Conservation (phyloP, 495 filamentous ascomycete genomes). For the Aspergillus biplanus region DNA sequence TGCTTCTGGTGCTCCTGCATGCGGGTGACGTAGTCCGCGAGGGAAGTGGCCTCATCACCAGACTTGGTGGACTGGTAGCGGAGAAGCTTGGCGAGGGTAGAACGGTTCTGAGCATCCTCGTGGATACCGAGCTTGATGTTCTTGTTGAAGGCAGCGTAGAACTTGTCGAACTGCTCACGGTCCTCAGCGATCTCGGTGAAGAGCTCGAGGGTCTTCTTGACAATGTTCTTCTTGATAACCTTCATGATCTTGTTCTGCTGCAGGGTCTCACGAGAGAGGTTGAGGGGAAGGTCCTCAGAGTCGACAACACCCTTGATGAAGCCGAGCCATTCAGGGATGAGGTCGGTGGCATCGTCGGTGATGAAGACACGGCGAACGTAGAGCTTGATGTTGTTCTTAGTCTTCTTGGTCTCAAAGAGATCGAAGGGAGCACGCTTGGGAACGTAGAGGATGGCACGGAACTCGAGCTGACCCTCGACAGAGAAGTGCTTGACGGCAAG, state of each 20-base stretch:
- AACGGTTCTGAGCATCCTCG: constrained; percentile 98
- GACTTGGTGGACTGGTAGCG: constrained; percentile 99
- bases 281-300: constrained; percentile 98
- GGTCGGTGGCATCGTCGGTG: constrained; percentile 97
- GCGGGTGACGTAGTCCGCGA: constrained; percentile 94
- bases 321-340: constrained; percentile 98
- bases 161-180: constrained; percentile 99
- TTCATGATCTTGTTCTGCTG: constrained; percentile 99
- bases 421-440: constrained; percentile 99
- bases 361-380: constrained; percentile 99
- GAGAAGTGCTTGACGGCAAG: constrained; percentile 99
- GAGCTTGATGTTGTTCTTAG: constrained; percentile 99
- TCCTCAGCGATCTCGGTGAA: constrained; percentile 98
- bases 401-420: constrained; percentile 99
- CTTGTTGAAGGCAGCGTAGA: constrained; percentile 99
- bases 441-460: constrained; percentile 98
- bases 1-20: constrained; percentile 99
- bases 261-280: constrained; percentile 99
- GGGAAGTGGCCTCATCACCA: constrained; percentile 91
- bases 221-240: constrained; percentile 99
- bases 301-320: constrained; percentile 99
- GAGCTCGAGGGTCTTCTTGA: constrained; percentile 99
- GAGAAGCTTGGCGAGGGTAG: constrained; percentile 92
- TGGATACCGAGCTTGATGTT: constrained; percentile 99
- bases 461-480: constrained; percentile 99